phyloP scores from a whole-genome alignment of 805 yeast genomes.

The Cyberlindnera maritima region DNA sequence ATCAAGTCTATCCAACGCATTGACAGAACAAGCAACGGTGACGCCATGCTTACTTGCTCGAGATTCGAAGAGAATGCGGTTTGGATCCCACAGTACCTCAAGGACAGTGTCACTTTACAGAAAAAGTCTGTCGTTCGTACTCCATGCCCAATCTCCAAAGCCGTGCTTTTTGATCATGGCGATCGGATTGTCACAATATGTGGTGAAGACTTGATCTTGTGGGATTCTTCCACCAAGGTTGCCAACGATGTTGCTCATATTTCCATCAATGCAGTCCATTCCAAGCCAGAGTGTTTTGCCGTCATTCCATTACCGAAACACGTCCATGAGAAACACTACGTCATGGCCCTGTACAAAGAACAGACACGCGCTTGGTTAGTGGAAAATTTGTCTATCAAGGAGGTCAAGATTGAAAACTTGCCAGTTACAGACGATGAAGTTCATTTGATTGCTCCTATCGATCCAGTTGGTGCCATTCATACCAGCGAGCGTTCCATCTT shows the following conservation, averaged over 20 bases:
- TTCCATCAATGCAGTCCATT: slow-evolving; percentile 13
- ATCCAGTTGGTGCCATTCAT: slow-evolving; percentile 52
- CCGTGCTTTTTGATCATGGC: slow-evolving; percentile 50
- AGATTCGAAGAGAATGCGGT: slow-evolving; percentile 61
- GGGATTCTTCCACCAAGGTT: slow-evolving; percentile 49
- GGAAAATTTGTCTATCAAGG: slow-evolving; percentile 24
- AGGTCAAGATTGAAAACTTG: slow-evolving; percentile 36
- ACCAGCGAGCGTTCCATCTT: slow-evolving; percentile 43
- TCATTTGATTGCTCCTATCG: slow-evolving; percentile 53
- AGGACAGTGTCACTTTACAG: slow-evolving; percentile 33
- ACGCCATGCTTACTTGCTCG: slow-evolving; percentile 54
- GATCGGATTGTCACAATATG: slow-evolving; percentile 42
- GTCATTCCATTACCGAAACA: slow-evolving; percentile 35
- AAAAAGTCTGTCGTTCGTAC: slow-evolving; percentile 43
- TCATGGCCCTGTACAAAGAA: slow-evolving; percentile 49
- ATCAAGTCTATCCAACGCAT: slow-evolving; percentile 71
- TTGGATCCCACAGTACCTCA: slow-evolving; percentile 48
- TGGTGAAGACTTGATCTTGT: slow-evolving; percentile 48
- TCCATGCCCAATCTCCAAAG: slow-evolving; percentile 43
- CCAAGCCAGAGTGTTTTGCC: slow-evolving; percentile 29
- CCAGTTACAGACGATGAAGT: slow-evolving; percentile 38
- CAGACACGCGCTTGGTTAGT: slow-evolving; percentile 41
- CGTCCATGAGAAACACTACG: slow-evolving; percentile 37
- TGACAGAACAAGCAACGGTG: slow-evolving; percentile 65
- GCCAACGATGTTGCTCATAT: slow-evolving; percentile 23